Evolutionary conservation across 2,329 filamentous ascomycete species (phyloP).

Genomic region (Blastomyces emzantsi): DNA sequence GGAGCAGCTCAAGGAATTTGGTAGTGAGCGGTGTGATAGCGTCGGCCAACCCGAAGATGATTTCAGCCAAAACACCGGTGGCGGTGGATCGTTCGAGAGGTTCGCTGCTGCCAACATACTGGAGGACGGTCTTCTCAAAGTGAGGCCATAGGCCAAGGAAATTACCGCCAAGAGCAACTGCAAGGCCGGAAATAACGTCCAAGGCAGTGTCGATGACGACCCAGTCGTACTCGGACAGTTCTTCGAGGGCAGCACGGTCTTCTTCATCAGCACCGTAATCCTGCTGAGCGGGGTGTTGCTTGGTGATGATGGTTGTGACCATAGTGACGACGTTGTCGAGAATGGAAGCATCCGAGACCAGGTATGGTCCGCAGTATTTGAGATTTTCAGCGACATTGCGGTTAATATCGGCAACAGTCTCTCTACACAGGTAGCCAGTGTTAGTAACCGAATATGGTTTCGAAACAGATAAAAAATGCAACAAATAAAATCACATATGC

Average conservation of each 20-base stretch:
- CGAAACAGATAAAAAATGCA: constrained; percentile 17
- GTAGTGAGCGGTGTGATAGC: constrained; percentile 75
- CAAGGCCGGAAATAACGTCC: constrained; percentile 78
- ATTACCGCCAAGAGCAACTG: constrained; percentile 67
- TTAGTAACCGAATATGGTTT: constrained; percentile 35
- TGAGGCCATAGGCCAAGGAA: constrained; percentile 92
- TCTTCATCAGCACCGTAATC: constrained; percentile 78
- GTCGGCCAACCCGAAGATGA: constrained; percentile 71
- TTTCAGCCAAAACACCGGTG: constrained; percentile 86
- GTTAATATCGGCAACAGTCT: constrained; percentile 90
- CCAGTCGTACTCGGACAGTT: constrained; percentile 96
- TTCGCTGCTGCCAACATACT: constrained; percentile 78
- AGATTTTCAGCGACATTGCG: constrained; percentile 83
- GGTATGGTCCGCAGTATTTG: constrained; percentile 79
- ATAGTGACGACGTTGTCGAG: constrained; percentile 69
- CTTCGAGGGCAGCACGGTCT: constrained; percentile 60
- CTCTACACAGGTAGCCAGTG: constrained; percentile 43
- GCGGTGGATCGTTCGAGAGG: constrained; percentile 80
- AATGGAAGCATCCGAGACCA: constrained; percentile 64
- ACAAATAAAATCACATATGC: constrained; percentile 31
- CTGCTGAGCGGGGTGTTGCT: constrained; percentile 86
- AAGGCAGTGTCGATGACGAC: constrained; percentile 89
- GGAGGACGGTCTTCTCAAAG: constrained; percentile 85
- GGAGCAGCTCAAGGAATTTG: constrained; percentile 65
- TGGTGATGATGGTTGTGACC: constrained; percentile 70